Evolutionary conservation across 1,284 basidiomycete species (phyloP).

Genomic region (Fomes fomentarius): DNA sequence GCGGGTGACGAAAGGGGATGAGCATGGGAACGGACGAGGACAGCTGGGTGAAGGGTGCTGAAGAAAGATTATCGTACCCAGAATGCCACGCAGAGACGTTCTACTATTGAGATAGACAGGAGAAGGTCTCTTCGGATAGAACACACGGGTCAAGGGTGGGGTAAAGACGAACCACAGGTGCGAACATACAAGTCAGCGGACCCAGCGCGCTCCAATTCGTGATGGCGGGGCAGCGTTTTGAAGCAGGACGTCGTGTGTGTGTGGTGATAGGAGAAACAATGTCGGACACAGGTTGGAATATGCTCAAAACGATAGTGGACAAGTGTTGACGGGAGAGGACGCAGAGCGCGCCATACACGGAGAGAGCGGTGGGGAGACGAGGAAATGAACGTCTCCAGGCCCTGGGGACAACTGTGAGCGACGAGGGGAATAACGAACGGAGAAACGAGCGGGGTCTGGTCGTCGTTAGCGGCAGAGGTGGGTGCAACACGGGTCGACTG

Average conservation of each 20-base stretch:
- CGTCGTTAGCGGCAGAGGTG: slow-evolving; percentile 26
- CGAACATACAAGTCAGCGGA: slow-evolving; percentile 28
- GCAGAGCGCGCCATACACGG: slow-evolving; percentile 19
- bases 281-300: slow-evolving; percentile 14
- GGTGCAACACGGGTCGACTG: slow-evolving; percentile 16
- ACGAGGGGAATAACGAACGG: slow-evolving; percentile 21
- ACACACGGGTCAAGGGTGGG: slow-evolving; percentile 17
- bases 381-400: neutral
- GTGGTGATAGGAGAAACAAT: slow-evolving; percentile 15
- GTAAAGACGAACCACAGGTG: slow-evolving; percentile 23
- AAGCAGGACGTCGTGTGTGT: slow-evolving; percentile 6
- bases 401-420: slow-evolving; percentile 5
- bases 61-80: slow-evolving; percentile 23
- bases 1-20: slow-evolving; percentile 18
- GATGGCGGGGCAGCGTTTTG: slow-evolving; percentile 11
- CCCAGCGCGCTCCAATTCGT: slow-evolving; percentile 14
- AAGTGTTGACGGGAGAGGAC: slow-evolving; percentile 4
- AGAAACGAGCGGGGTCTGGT: slow-evolving; percentile 18
- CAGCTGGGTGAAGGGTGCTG: slow-evolving; percentile 12
- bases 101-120: slow-evolving; percentile 23
- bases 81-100: slow-evolving; percentile 21
- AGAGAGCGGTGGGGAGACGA: neutral
- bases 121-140: slow-evolving; percentile 21
- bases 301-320: slow-evolving; percentile 13
- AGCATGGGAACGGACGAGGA: slow-evolving; percentile 24